These are phyloP conservation scores for Pulchroboletus neoregius DNA, from an alignment of 1,284 basidiomycete species.

Conservation along the genomic window DNA sequence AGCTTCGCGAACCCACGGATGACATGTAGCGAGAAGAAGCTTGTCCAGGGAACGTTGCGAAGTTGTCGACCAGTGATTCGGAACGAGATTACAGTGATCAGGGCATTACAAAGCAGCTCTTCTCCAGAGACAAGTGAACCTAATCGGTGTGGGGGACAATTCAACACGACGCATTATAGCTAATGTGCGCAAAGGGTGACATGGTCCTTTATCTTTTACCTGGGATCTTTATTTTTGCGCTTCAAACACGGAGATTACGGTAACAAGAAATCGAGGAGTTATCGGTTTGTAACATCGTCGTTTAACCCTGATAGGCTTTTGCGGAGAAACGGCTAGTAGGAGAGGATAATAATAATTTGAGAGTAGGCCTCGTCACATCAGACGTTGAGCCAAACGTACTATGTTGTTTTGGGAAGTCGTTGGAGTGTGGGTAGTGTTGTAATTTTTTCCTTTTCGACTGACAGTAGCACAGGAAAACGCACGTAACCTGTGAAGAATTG, in stretches of 20 bases:
- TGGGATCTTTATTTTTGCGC: conserved; percentile 20
- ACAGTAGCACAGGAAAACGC: background rate
- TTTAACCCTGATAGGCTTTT: conserved; percentile 33
- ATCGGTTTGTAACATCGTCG: conserved; percentile 21
- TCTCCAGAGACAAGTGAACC: conserved; percentile 9
- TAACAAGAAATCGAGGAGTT: conserved; percentile 29
- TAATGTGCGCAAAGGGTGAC: conserved; percentile 8
- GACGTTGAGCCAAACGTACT: background rate
- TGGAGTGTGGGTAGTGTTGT: background rate
- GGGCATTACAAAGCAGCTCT: conserved; percentile 6
- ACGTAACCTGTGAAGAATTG: conserved; percentile 20
- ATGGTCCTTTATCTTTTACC: conserved; percentile 8
- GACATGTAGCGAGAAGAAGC: background rate
- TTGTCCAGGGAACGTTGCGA: conserved; percentile 4
- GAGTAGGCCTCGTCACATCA: background rate
- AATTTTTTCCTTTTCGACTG: background rate
- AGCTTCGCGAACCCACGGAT: conserved; percentile 11
- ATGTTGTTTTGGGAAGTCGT: background rate
- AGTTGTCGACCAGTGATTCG: conserved; percentile 9
- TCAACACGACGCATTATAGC: conserved; percentile 7
- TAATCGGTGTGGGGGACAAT: conserved; percentile 16
- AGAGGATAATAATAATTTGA: conserved; percentile 21
- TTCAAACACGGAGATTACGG: conserved; percentile 34
- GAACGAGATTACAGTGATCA: conserved; percentile 9
- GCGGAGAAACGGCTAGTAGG: conserved; percentile 23